These are phyloP conservation scores for Xylaria hypoxylon DNA, from an alignment of 2,329 filamentous ascomycete genomes.

Conservation along the genomic window DNA sequence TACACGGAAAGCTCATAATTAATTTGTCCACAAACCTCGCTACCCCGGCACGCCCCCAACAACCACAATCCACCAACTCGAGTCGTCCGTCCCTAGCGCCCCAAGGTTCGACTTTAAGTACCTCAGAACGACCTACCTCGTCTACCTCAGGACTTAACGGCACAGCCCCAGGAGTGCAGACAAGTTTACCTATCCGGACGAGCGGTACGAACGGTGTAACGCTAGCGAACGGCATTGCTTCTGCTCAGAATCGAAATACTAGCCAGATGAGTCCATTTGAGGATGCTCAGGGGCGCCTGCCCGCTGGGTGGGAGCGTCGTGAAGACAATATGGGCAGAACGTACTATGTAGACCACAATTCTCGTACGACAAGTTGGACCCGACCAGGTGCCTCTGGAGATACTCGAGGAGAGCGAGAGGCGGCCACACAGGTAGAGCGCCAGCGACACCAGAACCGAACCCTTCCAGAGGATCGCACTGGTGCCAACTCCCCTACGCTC, in stretches of 20 bases:
- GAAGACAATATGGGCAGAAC: conserved; percentile 95
- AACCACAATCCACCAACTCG: conserved; percentile 54
- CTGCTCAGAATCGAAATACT: conserved; percentile 56
- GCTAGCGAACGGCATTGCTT: conserved; percentile 53
- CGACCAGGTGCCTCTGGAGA: conserved; percentile 84
- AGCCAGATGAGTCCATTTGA: conserved; percentile 89
- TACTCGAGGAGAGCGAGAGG: conserved; percentile 83
- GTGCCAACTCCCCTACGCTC: conserved; percentile 88
- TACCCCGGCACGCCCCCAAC: conserved; percentile 68
- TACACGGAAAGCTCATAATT: conserved; percentile 96
- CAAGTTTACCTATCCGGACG: conserved; percentile 59
- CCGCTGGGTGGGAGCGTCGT: conserved; percentile 93
- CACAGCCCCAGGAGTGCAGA: conserved; percentile 55
- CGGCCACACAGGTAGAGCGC: conserved; percentile 91
- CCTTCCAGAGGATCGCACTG: conserved; percentile 93
- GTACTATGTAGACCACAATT: conserved; percentile 99
- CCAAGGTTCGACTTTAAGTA: conserved; percentile 58
- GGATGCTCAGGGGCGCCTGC: conserved; percentile 91
- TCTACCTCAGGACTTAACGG: conserved; percentile 64
- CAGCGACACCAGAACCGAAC: conserved; percentile 95
- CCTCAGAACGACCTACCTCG: conserved; percentile 64
- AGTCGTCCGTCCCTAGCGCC: conserved; percentile 61
- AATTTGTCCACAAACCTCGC: conserved; percentile 93
- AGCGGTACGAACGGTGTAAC: conserved; percentile 58
- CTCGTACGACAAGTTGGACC: conserved; percentile 95